Conservation (phyloP, 202 grass and related monocot species). For the Panicum hallii region DNA sequence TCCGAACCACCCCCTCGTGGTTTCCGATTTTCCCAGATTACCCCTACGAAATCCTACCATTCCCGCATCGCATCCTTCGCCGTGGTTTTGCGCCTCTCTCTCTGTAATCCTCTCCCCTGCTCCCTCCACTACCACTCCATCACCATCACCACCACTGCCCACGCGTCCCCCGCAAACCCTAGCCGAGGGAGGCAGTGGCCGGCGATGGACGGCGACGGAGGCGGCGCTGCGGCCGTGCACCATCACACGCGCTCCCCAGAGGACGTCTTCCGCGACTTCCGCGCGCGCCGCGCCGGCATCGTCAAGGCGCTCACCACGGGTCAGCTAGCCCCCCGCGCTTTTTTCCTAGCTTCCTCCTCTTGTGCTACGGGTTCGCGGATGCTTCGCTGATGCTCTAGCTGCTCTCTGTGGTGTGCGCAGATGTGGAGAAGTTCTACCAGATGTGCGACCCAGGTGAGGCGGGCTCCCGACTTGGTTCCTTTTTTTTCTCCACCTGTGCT, state of each 20-base stretch:
- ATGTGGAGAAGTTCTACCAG: conserved; percentile 80
- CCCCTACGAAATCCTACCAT: not conserved
- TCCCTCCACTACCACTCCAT: conserved; percentile 30
- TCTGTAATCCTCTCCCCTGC: conserved; percentile 44
- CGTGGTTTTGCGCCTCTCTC: not conserved
- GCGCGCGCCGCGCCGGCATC: conserved; percentile 77
- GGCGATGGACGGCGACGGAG: conserved; percentile 50
- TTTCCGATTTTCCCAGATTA: not conserved
- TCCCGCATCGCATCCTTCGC: not conserved
- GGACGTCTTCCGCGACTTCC: conserved; percentile 84
- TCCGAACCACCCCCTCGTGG: not conserved
- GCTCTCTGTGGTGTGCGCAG: conserved; percentile 51
- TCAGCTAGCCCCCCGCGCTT: conserved; percentile 36
- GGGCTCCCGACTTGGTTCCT: not conserved
- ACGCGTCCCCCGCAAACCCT: conserved; percentile 48
- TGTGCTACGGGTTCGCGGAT: not conserved
- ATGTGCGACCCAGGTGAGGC: conserved; percentile 73
- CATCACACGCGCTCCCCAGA: conserved; percentile 73
- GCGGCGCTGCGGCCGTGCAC: conserved; percentile 36
- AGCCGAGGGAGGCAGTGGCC: conserved; percentile 34
- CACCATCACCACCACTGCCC: not conserved
- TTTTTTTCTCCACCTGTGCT: not conserved
- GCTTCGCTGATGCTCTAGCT: conserved; percentile 4
- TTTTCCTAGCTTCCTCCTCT: conserved; percentile 17
- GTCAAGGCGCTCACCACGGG: conserved; percentile 87